Conservation (phyloP, 495 filamentous ascomycete species). For the Penicillium nucicola region DNA sequence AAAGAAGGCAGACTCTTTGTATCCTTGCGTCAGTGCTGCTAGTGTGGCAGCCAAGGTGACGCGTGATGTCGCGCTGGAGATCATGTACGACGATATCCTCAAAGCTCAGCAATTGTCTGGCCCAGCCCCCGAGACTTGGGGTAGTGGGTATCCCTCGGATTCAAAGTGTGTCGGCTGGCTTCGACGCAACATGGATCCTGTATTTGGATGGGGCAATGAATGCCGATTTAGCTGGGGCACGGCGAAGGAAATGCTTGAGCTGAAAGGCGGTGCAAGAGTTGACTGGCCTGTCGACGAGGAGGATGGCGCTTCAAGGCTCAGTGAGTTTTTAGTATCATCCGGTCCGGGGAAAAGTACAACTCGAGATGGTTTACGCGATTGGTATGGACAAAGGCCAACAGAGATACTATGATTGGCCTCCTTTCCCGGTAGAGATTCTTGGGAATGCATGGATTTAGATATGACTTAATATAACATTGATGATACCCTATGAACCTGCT, state of each 20-base stretch:
- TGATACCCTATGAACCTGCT: slow-evolving; percentile 21
- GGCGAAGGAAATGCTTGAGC: slow-evolving; percentile 86
- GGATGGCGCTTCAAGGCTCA: slow-evolving; percentile 60
- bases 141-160: slow-evolving; percentile 91
- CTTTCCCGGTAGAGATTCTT: background rate
- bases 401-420: slow-evolving; percentile 28
- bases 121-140: slow-evolving; percentile 57
- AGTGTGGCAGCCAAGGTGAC: slow-evolving; percentile 96
- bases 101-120: slow-evolving; percentile 10
- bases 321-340: slow-evolving; percentile 62
- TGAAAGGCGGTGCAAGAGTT: slow-evolving; percentile 59
- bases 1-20: slow-evolving; percentile 93
- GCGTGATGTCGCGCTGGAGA: slow-evolving; percentile 80
- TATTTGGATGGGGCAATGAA: slow-evolving; percentile 94
- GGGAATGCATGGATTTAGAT: slow-evolving; percentile 3
- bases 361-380: slow-evolving; percentile 33
- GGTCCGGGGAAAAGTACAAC: slow-evolving; percentile 20
- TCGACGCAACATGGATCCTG: slow-evolving; percentile 78
- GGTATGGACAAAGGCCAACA: slow-evolving; percentile 38
- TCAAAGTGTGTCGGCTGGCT: slow-evolving; percentile 77
- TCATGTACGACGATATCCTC: slow-evolving; percentile 56
- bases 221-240: slow-evolving; percentile 95
- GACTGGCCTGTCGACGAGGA: slow-evolving; percentile 82
- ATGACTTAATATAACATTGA: slow-evolving; percentile 22
- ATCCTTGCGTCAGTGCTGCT: slow-evolving; percentile 90